A percentile compares a stretch with the other conserved stretches of the same genome.
phyloP scores from a whole-genome alignment of 306 rosid species.

The Prinsepia uniflora region DNA sequence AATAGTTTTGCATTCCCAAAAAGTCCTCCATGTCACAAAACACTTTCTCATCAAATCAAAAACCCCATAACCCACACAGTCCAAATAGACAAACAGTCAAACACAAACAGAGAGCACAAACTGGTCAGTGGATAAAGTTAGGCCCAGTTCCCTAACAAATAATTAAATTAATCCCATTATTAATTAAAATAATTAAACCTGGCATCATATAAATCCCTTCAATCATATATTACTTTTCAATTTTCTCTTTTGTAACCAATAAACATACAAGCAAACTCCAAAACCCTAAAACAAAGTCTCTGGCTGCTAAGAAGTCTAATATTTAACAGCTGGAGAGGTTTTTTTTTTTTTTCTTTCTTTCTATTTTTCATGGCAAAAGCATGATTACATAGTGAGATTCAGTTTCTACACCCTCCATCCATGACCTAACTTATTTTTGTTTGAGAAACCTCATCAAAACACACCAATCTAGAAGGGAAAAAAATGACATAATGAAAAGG shows the following conservation, averaged over 20 bases:
- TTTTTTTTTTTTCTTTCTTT: slow-evolving; percentile 3
- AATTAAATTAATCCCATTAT: background rate
- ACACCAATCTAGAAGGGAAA: slow-evolving; percentile 32
- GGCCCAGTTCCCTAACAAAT: background rate
- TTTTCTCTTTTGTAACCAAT: slow-evolving; percentile 2
- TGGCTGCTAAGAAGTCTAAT: slow-evolving; percentile 64
- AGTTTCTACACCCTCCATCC: slow-evolving; percentile 34
- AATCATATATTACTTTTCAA: slow-evolving; percentile 24
- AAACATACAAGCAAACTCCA: slow-evolving; percentile 22
- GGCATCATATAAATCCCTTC: slow-evolving; percentile 24
- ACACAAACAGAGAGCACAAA: slow-evolving; percentile 36
- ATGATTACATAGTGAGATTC: slow-evolving; percentile 22
- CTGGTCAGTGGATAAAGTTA: slow-evolving; percentile 27
- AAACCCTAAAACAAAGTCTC: slow-evolving; percentile 25
- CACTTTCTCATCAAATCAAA: slow-evolving; percentile 3
- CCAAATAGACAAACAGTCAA: slow-evolving; percentile 36
- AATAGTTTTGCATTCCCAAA: slow-evolving; percentile 4
- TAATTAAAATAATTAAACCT: background rate
- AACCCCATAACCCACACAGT: slow-evolving; percentile 17
- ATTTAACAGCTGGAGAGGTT: slow-evolving; percentile 59
- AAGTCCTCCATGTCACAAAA: background rate
- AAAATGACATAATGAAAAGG: slow-evolving; percentile 15
- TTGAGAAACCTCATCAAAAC: slow-evolving; percentile 29
- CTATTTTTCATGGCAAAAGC: slow-evolving; percentile 35
- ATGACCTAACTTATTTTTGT: slow-evolving; percentile 42